Conservation (phyloP, 108 stramenopile species). For the Nitzschia sp. region DNA sequence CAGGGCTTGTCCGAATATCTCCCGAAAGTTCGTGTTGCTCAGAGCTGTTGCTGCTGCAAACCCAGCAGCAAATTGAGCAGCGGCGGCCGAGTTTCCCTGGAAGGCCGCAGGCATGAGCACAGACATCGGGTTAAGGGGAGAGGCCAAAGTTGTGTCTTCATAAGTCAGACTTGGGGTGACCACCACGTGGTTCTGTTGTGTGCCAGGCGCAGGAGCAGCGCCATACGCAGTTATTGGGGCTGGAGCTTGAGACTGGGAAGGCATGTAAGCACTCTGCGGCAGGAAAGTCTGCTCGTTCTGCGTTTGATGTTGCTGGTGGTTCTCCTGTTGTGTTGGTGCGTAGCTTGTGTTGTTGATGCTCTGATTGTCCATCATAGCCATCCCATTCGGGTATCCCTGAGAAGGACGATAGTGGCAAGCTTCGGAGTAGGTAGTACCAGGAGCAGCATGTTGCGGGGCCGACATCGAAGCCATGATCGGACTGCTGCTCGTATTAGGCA, state of each 20-base stretch:
- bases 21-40: slow-evolving; percentile 39
- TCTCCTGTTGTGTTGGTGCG: not conserved
- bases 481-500: not conserved
- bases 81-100: slow-evolving; percentile 8
- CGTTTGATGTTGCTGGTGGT: not conserved
- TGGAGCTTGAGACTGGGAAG: not conserved
- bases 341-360: not conserved
- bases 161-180: not conserved
- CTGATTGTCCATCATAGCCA: not conserved
- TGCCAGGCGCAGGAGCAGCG: not conserved
- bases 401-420: no score
- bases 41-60: slow-evolving; percentile 58
- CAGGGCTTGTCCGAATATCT: slow-evolving; percentile 29
- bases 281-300: not conserved
- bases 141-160: not conserved
- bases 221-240: not conserved
- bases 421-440: not conserved
- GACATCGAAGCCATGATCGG: not conserved
- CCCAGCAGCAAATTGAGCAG: slow-evolving; percentile 62
- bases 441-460: not conserved
- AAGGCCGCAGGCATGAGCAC: not conserved
- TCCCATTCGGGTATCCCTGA: not conserved
- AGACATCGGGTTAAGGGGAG: not conserved
- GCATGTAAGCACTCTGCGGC: not conserved
- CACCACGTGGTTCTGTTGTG: no score